Evolutionary conservation across 495 filamentous ascomycete species (phyloP), one percentile per base, ranked within the genome.

Genomic region (Aspergillus coremiiformis): DNA sequence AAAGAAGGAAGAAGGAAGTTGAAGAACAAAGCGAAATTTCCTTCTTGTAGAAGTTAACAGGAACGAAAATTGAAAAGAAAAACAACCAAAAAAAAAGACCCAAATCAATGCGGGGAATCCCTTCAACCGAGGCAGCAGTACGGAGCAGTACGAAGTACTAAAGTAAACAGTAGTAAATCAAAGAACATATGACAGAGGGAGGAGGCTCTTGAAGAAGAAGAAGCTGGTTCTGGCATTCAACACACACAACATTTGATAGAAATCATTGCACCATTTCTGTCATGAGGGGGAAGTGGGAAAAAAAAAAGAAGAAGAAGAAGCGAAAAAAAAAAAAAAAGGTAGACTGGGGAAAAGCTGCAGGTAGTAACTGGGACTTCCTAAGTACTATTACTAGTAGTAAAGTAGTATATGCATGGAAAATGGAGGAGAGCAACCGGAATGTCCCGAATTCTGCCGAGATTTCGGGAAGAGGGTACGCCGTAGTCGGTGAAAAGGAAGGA

Each of bases 391-490:
- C 8, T n/a, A 23, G 45, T 23, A 23, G 26, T 7, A 26, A 26
- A 33, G n/a, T 22, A 48, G 14, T 8, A 30, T 19, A 22, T 30
- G 33, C 14, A 19, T 29, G 12, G 33, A 39, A 52, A 43, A 42
- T 21, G 19, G 33, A 5, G 26, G 42, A 47, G 47, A 51, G 54
- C 49, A 56, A 63, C 57, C 44, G 44, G 55, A 56, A 55, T 60
- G 56, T 55, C 62, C 57, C 59, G 64, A 58, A 53, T 62, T 64
- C 53, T n/a, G 55, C 64, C 66, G 66, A 66, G 46, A 41, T 32
- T 30, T 53, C 51, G 41, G 53, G 29, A 43, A 39, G 32, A 33
- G 2, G 11, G n/a, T n/a, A n/a, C n/a, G n/a, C n/a, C n/a, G 4
- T 33, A 15, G 33, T 44, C 52, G 52, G 52, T 44, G 41, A 43